A percentile compares a stretch with the other conserved stretches of the same genome.
Evolutionary conservation across 2,329 filamentous ascomycete genomes (phyloP).

Genomic region (Scopulariopsis brevicaulis): DNA sequence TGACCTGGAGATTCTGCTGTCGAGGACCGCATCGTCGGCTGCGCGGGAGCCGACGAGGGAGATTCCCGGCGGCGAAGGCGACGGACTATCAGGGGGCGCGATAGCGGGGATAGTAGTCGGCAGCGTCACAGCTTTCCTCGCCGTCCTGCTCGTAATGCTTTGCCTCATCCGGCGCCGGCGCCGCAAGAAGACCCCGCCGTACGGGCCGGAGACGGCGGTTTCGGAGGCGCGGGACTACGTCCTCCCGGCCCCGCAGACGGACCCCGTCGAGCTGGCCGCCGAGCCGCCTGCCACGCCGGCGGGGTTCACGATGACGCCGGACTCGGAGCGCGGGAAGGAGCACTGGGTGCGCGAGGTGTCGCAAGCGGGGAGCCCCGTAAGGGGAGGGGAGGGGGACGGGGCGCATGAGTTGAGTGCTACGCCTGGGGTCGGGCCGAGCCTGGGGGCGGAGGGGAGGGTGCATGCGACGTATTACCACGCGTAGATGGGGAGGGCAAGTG

Average conservation of each 20-base stretch:
- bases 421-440: background rate
- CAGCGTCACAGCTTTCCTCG: conserved; percentile 12
- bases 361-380: background rate
- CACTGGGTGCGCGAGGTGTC: background rate
- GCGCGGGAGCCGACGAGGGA: conserved; percentile 38
- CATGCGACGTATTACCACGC: background rate
- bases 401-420: background rate
- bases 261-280: background rate
- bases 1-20: conserved; percentile 43
- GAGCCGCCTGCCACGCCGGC: background rate
- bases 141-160: background rate
- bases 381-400: background rate
- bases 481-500: background rate
- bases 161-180: background rate
- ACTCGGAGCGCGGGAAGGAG: background rate
- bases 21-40: conserved; percentile 31
- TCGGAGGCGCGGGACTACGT: background rate
- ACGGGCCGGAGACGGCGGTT: background rate
- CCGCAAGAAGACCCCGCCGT: background rate
- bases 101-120: conserved; percentile 33
- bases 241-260: background rate
- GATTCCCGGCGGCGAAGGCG: conserved; percentile 13
- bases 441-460: background rate
- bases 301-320: background rate
- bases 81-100: conserved; percentile 22